These are phyloP conservation scores for Arachis hypogaea DNA, from an alignment of 306 rosid genomes.

Conservation along the genomic window DNA sequence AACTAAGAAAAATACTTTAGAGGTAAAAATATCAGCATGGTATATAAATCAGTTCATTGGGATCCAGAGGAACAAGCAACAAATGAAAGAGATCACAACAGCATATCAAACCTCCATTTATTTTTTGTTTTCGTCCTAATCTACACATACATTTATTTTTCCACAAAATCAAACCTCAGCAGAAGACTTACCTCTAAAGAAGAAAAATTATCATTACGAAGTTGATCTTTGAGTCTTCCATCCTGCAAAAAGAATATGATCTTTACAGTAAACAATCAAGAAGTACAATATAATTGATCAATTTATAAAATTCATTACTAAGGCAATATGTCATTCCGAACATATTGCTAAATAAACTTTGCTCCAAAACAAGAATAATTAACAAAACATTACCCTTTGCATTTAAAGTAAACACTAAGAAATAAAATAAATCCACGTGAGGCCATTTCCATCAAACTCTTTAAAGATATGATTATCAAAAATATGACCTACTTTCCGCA, in stretches of 20 bases:
- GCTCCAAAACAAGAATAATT: not conserved
- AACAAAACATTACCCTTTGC: constrained; percentile 12
- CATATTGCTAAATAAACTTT: constrained; percentile 18
- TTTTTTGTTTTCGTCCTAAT: constrained; percentile 21
- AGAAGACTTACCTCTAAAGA: constrained; percentile 61
- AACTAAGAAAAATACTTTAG: constrained; percentile 26
- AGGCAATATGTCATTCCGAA: constrained; percentile 8
- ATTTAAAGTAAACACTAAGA: not conserved
- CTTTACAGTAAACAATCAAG: constrained; percentile 17
- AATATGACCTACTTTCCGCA: not conserved
- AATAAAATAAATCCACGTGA: constrained; percentile 11
- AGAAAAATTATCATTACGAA: constrained; percentile 51
- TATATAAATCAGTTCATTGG: not conserved
- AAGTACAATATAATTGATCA: constrained; percentile 16
- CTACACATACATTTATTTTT: constrained; percentile 17
- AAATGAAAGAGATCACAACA: constrained; percentile 12
- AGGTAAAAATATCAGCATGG: constrained; percentile 5
- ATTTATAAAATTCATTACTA: constrained; percentile 10
- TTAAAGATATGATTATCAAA: not conserved
- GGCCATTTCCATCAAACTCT: constrained; percentile 28
- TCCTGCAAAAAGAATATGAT: constrained; percentile 58
- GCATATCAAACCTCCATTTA: constrained; percentile 26
- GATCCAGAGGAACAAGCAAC: not conserved
- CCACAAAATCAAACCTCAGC: constrained; percentile 22
- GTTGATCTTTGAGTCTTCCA: constrained; percentile 63